Base-by-base conservation (phyloP, 2,329 filamentous ascomycete species). In the Arthrobotrys conoides region DNA sequence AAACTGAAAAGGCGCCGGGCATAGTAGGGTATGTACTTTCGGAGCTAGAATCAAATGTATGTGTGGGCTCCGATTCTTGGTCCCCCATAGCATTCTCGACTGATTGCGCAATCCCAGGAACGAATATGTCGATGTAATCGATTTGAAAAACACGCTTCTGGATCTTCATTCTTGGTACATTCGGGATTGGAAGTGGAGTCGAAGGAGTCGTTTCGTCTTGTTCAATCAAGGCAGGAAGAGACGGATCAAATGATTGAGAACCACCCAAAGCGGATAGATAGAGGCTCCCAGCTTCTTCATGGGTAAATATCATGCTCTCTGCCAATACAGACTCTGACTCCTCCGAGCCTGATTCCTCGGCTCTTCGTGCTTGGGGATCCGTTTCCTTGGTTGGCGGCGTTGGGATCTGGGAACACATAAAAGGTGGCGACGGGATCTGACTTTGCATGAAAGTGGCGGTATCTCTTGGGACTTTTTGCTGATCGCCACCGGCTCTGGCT, bases 251-350 rank as follows among this genome's bases (percentile, higher is more conserved):
- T 48, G 80, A 9, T 81, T 55, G 65, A 22, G 80, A 61, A 16
- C 79, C 80, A 55, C 79, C 80, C 3, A 80, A 79, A 72, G 79
- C 82, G 81, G 57, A 73, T 65, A 81, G 79, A 76, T 96, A 96
- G 90, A 96, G 92, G 83, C 93, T 96, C 82, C 93, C 90, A 0
- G 92, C 92, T 80, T 95, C 92, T 79, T 93, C 91, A 75, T 93
- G 92, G 41, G 89, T 93, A 82, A 92, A 95, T 0, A 94, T 82
- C 48, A 89, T 90, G 4, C 93, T 95, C 79, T 89, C 86, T 2
- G 88, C 84, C 20, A 92, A 85, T 76, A 91, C 89, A 38, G 89
- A 87, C 12, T 83, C 78, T 63, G 80, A 49, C 70, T 82, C 36
- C 84, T 82, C 81, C 20, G 83, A 83, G 22, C 80, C 81, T 10